Evolutionary conservation across 2,329 filamentous ascomycete species (phyloP), one percentile per base, ranked within the genome.

Genomic region (Claviceps arundinis): DNA sequence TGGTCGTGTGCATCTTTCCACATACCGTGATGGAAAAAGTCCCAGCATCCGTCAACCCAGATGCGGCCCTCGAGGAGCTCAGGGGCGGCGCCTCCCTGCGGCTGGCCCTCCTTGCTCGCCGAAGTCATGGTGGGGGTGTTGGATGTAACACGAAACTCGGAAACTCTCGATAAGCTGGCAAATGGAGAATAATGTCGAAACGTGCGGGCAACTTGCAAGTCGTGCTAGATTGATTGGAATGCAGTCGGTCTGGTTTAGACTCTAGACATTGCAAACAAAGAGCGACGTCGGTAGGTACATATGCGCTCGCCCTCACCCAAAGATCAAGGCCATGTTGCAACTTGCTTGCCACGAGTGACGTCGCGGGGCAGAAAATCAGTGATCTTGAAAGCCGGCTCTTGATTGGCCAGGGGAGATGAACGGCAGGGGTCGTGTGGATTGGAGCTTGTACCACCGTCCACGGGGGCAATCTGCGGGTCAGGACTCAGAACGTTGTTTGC

Each of bases 31-130:
- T 98, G 93, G 71, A 90, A 94, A 71, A 98, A 98, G 73, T 98
- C 93, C 73, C 96, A 98, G 76, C 93, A 98, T 56, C 93, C 93
- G 67, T 98, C 93, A 26, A 98, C 87, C 94, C 94, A 98, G 62
- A 98, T 87, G 59, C 91, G 83, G 61, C 87, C 82, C 30, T 81
- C 78, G 37, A 78, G 69, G 8, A 81, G 70, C 65, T 77, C 73
- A 38, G 75, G 72, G 51, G 75, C 76, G 46, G 77, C 70, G 45
- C 75, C 69, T 54, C 75, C 74, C 43, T 63, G 59, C 30, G 64
- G 62, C 40, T 53, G 57, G 55, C 62, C 57, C 47, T 61, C 62
- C 26, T 56, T 51, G 38, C 49, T 37, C 24, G 56, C 58, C 54
- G 62, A 52, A 56, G 56, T 58, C 58, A 60, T 60, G 43, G 51